Conservation (phyloP, 768 basidiomycete genomes). For the Punctularia strigosozonata region DNA sequence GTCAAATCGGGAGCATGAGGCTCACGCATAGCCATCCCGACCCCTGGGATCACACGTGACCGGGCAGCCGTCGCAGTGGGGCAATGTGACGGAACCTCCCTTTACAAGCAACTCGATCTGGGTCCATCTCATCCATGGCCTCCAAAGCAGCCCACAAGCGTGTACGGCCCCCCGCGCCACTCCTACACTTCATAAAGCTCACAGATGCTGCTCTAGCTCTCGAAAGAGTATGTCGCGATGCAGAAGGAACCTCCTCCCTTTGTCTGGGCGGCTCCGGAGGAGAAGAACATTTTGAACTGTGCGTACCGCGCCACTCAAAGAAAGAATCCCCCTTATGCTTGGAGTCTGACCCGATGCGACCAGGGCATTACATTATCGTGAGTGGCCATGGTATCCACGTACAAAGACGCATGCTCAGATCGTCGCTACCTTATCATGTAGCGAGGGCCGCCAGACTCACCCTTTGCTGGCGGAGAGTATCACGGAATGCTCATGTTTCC, state of each 20-base stretch:
- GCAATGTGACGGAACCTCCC: too few species aligned
- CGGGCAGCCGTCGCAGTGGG: too few species aligned
- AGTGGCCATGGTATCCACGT: not conserved
- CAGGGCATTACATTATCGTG: conserved; percentile 96
- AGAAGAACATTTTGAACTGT: conserved; percentile 97
- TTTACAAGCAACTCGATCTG: too few species aligned
- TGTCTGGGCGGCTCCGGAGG: conserved; percentile 90
- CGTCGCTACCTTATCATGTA: conserved; percentile 18
- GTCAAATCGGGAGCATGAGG: too few species aligned
- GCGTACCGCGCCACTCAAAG: conserved; percentile 21
- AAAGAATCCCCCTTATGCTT: not conserved
- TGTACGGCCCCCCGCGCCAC: too few species aligned
- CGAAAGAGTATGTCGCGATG: conserved; percentile 87
- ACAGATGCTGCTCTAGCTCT: conserved; percentile 34
- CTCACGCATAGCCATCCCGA: too few species aligned
- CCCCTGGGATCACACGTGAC: too few species aligned
- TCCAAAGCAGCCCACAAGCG: too few species aligned
- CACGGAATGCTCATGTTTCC: conserved; percentile 90
- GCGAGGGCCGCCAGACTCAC: conserved; percentile 91
- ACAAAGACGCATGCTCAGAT: conserved; percentile 2
- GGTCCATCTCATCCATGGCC: too few species aligned
- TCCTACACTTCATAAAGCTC: too few species aligned
- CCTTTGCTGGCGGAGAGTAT: conserved; percentile 87
- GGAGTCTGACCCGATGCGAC: conserved; percentile 4
- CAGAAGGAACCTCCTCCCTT: conserved; percentile 92